Evolutionary conservation across 2,329 filamentous ascomycete species (phyloP), one percentile per base, ranked within the genome.

Genomic region (Davidsoniella australis): DNA sequence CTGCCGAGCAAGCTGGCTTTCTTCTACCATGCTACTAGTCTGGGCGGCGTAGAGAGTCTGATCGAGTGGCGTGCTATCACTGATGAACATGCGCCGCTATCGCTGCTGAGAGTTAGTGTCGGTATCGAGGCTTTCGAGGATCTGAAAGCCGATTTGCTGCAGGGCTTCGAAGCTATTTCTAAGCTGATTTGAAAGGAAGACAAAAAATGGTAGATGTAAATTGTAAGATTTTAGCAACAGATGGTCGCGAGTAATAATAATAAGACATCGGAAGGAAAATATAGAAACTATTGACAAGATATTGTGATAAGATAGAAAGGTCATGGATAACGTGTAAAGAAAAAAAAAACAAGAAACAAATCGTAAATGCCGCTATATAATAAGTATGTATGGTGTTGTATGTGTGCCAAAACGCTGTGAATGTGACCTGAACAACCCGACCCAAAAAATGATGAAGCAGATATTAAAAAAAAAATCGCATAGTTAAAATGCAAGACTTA

Each of bases 61-160:
- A 88, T 98, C 57, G 91, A 98, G 72, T 98, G 91, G 91, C 73
- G 91, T 52, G 76, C 82, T 44, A 91, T 98, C 85, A 81, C 79
- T 52, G 91, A 98, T 68, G 58, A 64, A 2, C 69, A 62, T 1
- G 79, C 93, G 38, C 85, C 93, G 60, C 74, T 70, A 59, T 70
- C 75, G 51, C 63, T 96, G 61, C 59, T 95, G 63, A 69, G 91
- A 47, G 67, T 98, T 26, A 95, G 88, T 62, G 67, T 95, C 33
- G 91, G 91, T 0, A 73, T 95, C 29, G 91, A 98, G 68, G 76
- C 74, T 43, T 82, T 83, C 70, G 82, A 91, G 63, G 91, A 96
- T 66, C 61, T 98, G 60, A 78, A 73, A 62, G 72, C 72, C 37
- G 89, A 96, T 67, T 61, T 96, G 40, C 58, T 79, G 49, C 69